Percentiles rank a stretch among this genome's conserved stretches.
Conservation (phyloP, 371 early-diverging fungal species). For the Capillidium heterosporum region DNA sequence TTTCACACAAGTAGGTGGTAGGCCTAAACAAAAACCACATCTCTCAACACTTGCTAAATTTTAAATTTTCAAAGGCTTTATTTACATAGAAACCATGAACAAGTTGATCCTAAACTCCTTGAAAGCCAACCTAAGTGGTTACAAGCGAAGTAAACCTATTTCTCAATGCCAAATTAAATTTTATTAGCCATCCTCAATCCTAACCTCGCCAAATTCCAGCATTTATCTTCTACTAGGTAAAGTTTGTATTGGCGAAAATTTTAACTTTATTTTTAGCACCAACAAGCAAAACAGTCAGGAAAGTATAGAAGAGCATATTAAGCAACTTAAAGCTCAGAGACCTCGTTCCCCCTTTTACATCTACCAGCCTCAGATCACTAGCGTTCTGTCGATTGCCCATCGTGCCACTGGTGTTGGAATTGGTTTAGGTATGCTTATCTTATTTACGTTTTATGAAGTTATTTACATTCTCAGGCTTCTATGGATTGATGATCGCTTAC, state of each 20-base stretch:
- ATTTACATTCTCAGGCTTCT: slow-evolving; percentile 25
- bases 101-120: background rate
- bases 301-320: background rate
- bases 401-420: slow-evolving; percentile 65
- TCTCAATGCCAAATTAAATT: background rate
- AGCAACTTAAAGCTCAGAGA: background rate
- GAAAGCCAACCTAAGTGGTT: background rate
- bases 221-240: background rate
- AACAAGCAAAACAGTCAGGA: background rate
- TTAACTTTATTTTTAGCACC: background rate
- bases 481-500: slow-evolving; percentile 43
- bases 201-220: background rate
- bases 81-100: background rate
- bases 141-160: background rate
- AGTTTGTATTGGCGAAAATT: background rate
- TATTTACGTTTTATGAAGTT: background rate
- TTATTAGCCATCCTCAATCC: background rate
- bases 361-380: slow-evolving; percentile 80
- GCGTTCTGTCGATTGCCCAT: slow-evolving; percentile 54
- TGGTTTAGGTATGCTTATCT: slow-evolving; percentile 39
- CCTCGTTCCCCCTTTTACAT: slow-evolving; percentile 19
- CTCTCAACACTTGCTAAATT: too few species aligned
- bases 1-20: too few species aligned
- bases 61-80: too few species aligned
- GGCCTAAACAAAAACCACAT: too few species aligned